phyloP scores from a whole-genome alignment of 2,329 filamentous ascomycete species.

The Rhynchosporium secalis region DNA sequence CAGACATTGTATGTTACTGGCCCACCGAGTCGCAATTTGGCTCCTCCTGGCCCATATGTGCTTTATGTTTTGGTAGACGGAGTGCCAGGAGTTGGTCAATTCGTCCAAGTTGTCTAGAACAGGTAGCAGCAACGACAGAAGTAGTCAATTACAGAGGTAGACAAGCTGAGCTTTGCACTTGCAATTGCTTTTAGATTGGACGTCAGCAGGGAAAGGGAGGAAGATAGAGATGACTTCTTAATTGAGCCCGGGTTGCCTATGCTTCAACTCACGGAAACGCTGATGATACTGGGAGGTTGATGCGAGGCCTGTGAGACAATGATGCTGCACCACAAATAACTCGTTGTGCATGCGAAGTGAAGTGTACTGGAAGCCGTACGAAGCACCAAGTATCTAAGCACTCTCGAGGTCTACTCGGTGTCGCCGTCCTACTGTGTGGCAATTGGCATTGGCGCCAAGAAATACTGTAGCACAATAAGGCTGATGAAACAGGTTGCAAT shows the following conservation, averaged over 20 bases:
- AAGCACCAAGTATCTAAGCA: too few relatives aligned
- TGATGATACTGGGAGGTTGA: not conserved
- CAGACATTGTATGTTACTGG: slow-evolving; percentile 53
- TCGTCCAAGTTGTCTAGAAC: slow-evolving; percentile 31
- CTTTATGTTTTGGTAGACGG: slow-evolving; percentile 53
- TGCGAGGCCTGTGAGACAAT: not conserved
- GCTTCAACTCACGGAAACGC: not conserved
- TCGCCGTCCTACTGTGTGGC: not conserved
- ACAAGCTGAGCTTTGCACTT: not conserved
- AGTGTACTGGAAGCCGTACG: too few relatives aligned
- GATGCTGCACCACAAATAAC: not conserved
- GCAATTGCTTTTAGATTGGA: slow-evolving; percentile 4
- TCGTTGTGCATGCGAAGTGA: not conserved
- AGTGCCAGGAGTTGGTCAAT: slow-evolving; percentile 38
- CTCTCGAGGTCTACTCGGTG: not conserved
- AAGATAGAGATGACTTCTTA: slow-evolving; percentile 1
- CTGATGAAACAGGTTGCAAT: slow-evolving; percentile 28
- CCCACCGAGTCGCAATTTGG: slow-evolving; percentile 55
- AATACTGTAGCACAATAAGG: slow-evolving; percentile 13
- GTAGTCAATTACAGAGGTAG: not conserved
- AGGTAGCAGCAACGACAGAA: slow-evolving; percentile 9
- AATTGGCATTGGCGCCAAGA: slow-evolving; percentile 17
- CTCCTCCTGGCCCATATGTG: slow-evolving; percentile 60
- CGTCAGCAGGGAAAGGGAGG: not conserved
- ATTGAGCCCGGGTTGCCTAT: not conserved